Base-by-base conservation (phyloP, 768 basidiomycete species). In the Podaxis rugospora region DNA sequence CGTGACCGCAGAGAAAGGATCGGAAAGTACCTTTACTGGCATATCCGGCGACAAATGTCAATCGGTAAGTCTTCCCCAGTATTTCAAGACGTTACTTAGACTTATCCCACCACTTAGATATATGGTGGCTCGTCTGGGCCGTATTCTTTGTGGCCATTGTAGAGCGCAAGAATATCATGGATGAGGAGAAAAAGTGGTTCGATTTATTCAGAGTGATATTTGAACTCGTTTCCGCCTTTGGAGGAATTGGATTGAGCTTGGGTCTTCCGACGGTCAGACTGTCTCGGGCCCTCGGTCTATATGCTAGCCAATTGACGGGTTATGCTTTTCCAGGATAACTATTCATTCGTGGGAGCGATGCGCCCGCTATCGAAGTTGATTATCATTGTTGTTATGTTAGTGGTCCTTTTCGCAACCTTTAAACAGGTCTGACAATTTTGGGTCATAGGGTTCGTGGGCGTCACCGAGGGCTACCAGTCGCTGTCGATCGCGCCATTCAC, bases 51-150 rank as follows among this genome's bases (percentile, higher is more conserved):
- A 42, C 91, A 93, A 68, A 75, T 92, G 59, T 76, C 79, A 0
- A 77, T 78, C 37, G 80, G 79, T 77, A 75, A 74, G 62, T 82
- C 16, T 11, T 21, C 58, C 53, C 23, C 46, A 28, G 14, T 44
- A 39, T 5, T 21, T 42, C 4, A 25, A 11, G 35, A 32, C 16
- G 14, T 4, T 51, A 21, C 7, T 28, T 40, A 16, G 18, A 16
- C n/a, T 57, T 14, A 16, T 11, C 51, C 13, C 23, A 10, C 18
- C 13, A 16, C 14, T 40, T 79, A 78, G 89, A 92, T 69, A 86
- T 91, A 54, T 92, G 90, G 90, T 91, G 89, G 89, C 79, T 93
- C 6, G 86, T 84, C 0, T 84, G 85, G 71, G 89, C 81, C 1
- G 79, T 93, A 2, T 89, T 90, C 73, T 66, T 88, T 13, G 76